Conservation (phyloP, 208 protist species). For the Acanthamoeba lenticulata region DNA sequence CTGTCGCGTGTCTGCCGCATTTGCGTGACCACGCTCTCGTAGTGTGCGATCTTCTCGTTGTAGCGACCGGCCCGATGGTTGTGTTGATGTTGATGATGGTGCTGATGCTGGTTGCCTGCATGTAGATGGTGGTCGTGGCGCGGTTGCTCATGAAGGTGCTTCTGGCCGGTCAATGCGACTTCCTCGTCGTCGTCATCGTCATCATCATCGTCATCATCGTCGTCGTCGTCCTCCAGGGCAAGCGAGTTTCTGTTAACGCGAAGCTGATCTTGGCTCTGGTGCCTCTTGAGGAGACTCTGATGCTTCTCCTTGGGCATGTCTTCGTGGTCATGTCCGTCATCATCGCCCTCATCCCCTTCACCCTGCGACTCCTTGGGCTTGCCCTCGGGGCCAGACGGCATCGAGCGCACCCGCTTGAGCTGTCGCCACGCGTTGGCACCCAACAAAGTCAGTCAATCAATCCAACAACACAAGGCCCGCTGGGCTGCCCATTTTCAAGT, state of each 20-base stretch:
- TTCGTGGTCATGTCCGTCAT: too few species aligned
- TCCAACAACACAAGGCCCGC: background rate
- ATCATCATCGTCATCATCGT: too few species aligned
- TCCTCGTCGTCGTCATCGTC: background rate
- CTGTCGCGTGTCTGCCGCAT: background rate
- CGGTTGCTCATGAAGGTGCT: background rate
- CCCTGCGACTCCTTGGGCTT: constrained; percentile 37
- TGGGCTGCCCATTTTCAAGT: background rate
- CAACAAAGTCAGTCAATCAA: too few species aligned
- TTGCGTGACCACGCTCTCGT: background rate
- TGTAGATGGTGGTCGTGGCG: background rate
- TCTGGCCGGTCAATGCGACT: background rate
- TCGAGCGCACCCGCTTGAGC: background rate
- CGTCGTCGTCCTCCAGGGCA: too few species aligned
- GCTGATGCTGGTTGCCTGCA: background rate
- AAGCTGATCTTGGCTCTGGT: too few species aligned
- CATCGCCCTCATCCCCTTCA: constrained; percentile 3
- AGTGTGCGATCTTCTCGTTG: background rate
- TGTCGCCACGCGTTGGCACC: too few species aligned
- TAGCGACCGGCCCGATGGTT: background rate
- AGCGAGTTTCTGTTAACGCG: too few species aligned
- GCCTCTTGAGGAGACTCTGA: too few species aligned
- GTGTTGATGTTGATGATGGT: too few species aligned
- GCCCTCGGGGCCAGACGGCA: background rate
- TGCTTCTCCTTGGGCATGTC: too few species aligned